These are phyloP conservation scores for Danielia reshetovae DNA, from an alignment of 805 yeast species.

Conservation along the genomic window DNA sequence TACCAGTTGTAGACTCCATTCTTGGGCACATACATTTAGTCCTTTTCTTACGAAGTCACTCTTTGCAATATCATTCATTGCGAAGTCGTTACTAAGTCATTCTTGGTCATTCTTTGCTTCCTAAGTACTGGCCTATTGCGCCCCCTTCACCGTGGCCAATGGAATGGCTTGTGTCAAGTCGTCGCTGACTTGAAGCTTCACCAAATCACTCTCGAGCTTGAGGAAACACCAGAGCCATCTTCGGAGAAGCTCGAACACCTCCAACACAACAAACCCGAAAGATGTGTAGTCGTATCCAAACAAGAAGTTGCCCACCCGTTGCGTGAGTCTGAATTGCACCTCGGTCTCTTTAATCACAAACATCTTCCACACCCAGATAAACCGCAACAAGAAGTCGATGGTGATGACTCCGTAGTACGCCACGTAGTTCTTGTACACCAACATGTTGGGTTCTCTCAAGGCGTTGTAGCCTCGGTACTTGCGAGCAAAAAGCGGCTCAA, in stretches of 20 bases:
- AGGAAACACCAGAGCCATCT: conserved; percentile 89
- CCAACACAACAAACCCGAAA: conserved; percentile 62
- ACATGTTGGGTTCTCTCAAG: conserved; percentile 17
- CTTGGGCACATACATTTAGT: too few species aligned
- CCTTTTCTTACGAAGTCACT: not conserved
- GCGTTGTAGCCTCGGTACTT: conserved; percentile 6
- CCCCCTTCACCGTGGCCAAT: conserved; percentile 6
- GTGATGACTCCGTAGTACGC: conserved; percentile 56
- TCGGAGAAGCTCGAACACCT: conserved; percentile 71
- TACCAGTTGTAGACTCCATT: too few species aligned
- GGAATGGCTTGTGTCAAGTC: conserved; percentile 14
- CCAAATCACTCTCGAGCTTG: conserved; percentile 75
- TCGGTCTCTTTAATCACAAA: conserved; percentile 32
- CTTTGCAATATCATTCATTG: too few species aligned
- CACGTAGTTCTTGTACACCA: conserved; percentile 22
- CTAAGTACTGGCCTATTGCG: too few species aligned
- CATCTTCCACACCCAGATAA: conserved; percentile 67
- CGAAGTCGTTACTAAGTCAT: too few species aligned
- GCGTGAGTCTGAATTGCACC: conserved; percentile 11
- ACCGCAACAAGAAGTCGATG: conserved; percentile 64
- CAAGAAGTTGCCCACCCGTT: conserved; percentile 20
- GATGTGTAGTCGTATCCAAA: conserved; percentile 40
- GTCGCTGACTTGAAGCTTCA: conserved; percentile 23
- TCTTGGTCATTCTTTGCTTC: too few species aligned
- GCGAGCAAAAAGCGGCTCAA: conserved; percentile 29